Evolutionary conservation across 2,329 filamentous ascomycete species (phyloP).

Genomic region (Ceratocystis lukuohia): DNA sequence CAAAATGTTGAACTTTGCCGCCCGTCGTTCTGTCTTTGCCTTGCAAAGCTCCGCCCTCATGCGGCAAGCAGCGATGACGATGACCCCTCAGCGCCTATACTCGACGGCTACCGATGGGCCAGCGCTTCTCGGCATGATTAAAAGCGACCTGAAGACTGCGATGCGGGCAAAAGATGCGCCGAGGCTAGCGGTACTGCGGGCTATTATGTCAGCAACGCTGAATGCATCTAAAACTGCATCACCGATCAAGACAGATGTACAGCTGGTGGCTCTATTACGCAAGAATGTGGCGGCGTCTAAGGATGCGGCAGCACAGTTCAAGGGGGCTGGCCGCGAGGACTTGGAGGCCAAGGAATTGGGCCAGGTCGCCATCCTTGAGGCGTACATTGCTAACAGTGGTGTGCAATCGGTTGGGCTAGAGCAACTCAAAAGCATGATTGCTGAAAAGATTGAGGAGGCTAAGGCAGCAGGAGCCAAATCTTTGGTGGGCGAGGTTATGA

Average conservation of each 20-base stretch:
- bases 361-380: conserved; percentile 51
- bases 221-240: conserved; percentile 61
- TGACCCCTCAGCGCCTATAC: conserved; percentile 8
- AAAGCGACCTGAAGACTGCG: conserved; percentile 49
- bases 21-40: conserved; percentile 14
- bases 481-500: conserved; percentile 49
- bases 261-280: conserved; percentile 53
- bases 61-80: neutral
- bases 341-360: conserved; percentile 55
- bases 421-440: conserved; percentile 43
- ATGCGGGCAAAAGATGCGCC: conserved; percentile 52
- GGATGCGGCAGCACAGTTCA: conserved; percentile 51
- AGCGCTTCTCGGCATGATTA: conserved; percentile 40
- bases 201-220: conserved; percentile 54
- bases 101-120: conserved; percentile 26
- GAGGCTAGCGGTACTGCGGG: conserved; percentile 54
- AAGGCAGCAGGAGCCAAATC: conserved; percentile 35
- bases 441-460: conserved; percentile 37
- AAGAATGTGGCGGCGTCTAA: conserved; percentile 46
- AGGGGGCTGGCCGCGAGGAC: conserved; percentile 49
- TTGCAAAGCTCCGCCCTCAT: neutral
- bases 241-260: conserved; percentile 57
- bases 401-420: conserved; percentile 45
- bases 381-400: conserved; percentile 47
- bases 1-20: conserved; percentile 21